Evolutionary conservation across 2,329 filamentous ascomycete genomes (phyloP).

Genomic region (Chrysoporthe cubensis): DNA sequence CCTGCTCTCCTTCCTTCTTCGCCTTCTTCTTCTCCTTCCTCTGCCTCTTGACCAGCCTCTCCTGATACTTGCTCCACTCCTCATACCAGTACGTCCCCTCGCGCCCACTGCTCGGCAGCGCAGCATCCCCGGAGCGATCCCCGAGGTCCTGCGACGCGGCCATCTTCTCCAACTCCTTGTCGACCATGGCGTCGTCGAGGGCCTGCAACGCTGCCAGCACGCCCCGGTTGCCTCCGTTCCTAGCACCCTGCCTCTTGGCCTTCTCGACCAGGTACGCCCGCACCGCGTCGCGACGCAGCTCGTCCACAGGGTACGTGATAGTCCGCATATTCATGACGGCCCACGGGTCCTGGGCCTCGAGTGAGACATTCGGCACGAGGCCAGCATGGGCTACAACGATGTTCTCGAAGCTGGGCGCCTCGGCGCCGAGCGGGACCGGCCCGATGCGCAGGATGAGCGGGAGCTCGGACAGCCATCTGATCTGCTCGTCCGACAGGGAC

Average conservation of each 20-base stretch:
- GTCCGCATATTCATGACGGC: slow-evolving; percentile 93
- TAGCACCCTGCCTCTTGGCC: slow-evolving; percentile 31
- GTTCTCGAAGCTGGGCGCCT: slow-evolving; percentile 47
- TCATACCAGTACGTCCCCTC: slow-evolving; percentile 70
- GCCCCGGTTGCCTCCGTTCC: slow-evolving; percentile 29
- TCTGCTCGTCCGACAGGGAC: slow-evolving; percentile 59
- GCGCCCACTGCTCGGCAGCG: slow-evolving; percentile 46
- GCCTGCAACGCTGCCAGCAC: slow-evolving; percentile 21
- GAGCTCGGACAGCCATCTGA: slow-evolving; percentile 69
- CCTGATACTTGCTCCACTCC: slow-evolving; percentile 60
- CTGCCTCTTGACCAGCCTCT: slow-evolving; percentile 33
- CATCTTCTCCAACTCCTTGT: slow-evolving; percentile 30
- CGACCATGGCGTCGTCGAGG: slow-evolving; percentile 30
- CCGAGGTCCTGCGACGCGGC: slow-evolving; percentile 26
- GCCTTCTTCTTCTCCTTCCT: slow-evolving; percentile 54
- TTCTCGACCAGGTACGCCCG: slow-evolving; percentile 43
- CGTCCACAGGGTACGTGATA: slow-evolving; percentile 64
- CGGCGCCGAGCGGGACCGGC: slow-evolving; percentile 48
- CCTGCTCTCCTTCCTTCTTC: slow-evolving; percentile 47
- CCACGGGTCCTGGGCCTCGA: slow-evolving; percentile 74
- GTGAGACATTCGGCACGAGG: slow-evolving; percentile 73
- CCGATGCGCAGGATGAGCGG: slow-evolving; percentile 81
- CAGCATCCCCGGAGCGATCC: slow-evolving; percentile 29
- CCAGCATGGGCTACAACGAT: slow-evolving; percentile 85
- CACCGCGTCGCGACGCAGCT: slow-evolving; percentile 45